Evolutionary conservation across 2,329 filamentous ascomycete genomes (phyloP), one percentile per base, ranked within the genome.

Genomic region (Exophiala dermatitidis): DNA sequence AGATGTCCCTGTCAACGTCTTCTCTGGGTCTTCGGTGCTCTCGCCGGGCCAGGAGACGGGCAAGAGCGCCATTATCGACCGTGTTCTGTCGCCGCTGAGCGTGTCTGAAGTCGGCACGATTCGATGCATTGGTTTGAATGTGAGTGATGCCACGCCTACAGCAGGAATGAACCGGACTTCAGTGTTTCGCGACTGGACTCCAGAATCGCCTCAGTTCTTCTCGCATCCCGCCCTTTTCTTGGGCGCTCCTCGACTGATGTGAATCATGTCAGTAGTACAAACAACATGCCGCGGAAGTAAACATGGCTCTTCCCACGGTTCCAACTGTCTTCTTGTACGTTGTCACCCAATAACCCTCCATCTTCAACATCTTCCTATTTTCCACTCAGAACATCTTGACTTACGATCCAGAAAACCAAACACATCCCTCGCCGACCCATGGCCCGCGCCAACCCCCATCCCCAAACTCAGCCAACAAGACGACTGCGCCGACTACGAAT

Each of bases 21-120:
- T 79, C 68, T 79, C 76, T 28, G 81, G 82, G 12, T 70, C 69
- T 1, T 84, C 82, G 1, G 77, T 82, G 1, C 67, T 84, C 43
- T 69, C 67, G 28, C 75, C 80, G 0, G 82, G 81, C 2, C 66
- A 70, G 26, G 69, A 71, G 8, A 82, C 80, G 1, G 75, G 56
- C 42, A 47, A 43, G 8, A 69, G 83, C 10, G 78, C 76, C 48
- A 70, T 75, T 28, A 70, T 78, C 40, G 58, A 58, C 28, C 46
- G 50, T 70, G 31, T 40, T 61, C 50, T 74, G 12, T 64, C 67
- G 1, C 72, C 72, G 0, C 50, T 74, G 26, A 57, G 63, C 1
- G 53, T 53, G 19, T 53, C 64, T 8, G 68, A 74, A 32, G 65
- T 72, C 4, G 68, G 68, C 33, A 68, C 69, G 19, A 72, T 75